Conservation (phyloP, 345 rosid species). For the Toxicodendron radicans region DNA sequence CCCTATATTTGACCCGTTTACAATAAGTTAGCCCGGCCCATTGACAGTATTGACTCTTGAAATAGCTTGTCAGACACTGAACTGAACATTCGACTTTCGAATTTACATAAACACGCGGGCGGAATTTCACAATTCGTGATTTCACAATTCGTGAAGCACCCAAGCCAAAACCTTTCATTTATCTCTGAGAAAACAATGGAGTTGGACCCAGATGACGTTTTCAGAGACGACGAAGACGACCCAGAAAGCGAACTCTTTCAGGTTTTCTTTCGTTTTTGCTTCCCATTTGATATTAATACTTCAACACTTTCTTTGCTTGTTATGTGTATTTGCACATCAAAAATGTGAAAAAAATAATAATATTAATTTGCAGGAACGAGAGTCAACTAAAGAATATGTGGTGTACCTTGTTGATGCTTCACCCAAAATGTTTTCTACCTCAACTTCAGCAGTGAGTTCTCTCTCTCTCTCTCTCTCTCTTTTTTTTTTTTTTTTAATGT, state of each 20-base stretch:
- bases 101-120: constrained; percentile 10
- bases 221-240: constrained; percentile 87
- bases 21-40: neutral
- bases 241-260: constrained; percentile 53
- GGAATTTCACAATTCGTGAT: neutral
- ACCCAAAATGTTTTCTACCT: constrained; percentile 72
- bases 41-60: neutral
- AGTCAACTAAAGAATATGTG: constrained; percentile 62
- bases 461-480: too few species aligned
- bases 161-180: neutral
- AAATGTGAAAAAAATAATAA: too few species aligned
- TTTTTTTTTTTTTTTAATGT: too few species aligned
- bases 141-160: neutral
- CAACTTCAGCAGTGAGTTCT: constrained; percentile 48
- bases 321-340: too few species aligned
- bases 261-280: constrained; percentile 27
- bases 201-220: constrained; percentile 85
- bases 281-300: neutral
- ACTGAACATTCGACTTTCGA: constrained; percentile 4
- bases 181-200: constrained; percentile 36
- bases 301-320: too few species aligned
- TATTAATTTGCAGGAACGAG: constrained; percentile 44
- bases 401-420: constrained; percentile 88
- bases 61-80: constrained; percentile 1
- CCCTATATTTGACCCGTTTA: too few species aligned